Base-by-base conservation (phyloP, 2,329 filamentous ascomycete genomes). In the Apiospora kogelbergensis region DNA sequence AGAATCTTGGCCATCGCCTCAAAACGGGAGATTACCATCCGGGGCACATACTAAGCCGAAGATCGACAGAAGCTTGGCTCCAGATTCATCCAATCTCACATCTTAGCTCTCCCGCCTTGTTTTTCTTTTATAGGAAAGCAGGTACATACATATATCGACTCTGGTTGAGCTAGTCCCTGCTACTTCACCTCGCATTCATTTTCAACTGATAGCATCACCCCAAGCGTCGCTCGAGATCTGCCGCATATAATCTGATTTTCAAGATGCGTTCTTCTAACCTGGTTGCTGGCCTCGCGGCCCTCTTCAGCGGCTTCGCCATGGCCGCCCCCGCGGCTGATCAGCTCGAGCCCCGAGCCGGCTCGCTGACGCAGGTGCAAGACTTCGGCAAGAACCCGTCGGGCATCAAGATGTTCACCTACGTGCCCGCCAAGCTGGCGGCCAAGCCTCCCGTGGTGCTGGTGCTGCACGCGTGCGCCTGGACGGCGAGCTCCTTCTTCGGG, bases 391-490 rank as follows among this genome's bases (percentile, higher is more conserved):
- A 81, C 57, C 81, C 83, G 7, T 82, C 79, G 2, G 78, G 79
- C 26, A 80, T 80, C 9, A 77, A 76, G 67, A 84, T 86, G 79
- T 86, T 81, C 78, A 83, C 86, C 65, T 80, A 80, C 70, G 77
- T 80, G n/a, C 80, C 80, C 2, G 76, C 77, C 67, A 77, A 73
- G 13, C 70, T 83, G 9, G 77, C 77, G 2, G 67, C 73, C 1
- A 83, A 78, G 11, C 85, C 86, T 0, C 79, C 82, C n/a, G 78
- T 88, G 67, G 78, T 88, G 24, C 82, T 88, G 11, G 86, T 83
- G 13, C 80, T 86, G 70, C 84, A 89, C 79, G 88, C 84, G 78
- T 89, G 87, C 80, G 78, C 78, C 3, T 85, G 86, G 45, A 84
- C 82, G 0, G 86, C 83, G 0, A 73, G 79, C 65, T 82, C 81